A percentile compares a stretch with the other conserved stretches of the same genome.
These are phyloP conservation scores for Grigorovia yakushimaensis DNA, from an alignment of 805 yeast species.

Conservation along the genomic window DNA sequence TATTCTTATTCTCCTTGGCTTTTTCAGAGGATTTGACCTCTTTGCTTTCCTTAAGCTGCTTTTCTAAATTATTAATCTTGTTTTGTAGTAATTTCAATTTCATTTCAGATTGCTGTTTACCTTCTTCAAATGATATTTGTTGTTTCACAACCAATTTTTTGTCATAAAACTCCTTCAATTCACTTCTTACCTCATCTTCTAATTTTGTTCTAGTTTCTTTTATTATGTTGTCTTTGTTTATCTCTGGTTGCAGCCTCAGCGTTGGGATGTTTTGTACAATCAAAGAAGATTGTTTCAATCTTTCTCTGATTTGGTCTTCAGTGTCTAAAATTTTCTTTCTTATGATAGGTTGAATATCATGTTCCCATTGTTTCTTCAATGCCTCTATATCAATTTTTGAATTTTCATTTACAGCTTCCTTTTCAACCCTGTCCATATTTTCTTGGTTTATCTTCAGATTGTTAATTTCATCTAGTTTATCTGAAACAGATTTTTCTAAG, in stretches of 20 bases:
- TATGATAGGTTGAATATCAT: constrained; percentile 21
- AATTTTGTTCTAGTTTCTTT: background rate
- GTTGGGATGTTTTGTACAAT: constrained; percentile 44
- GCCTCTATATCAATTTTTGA: constrained; percentile 8
- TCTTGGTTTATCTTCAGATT: background rate
- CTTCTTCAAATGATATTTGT: constrained; percentile 17
- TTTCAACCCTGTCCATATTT: background rate
- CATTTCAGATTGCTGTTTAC: constrained; percentile 14
- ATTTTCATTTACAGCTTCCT: background rate
- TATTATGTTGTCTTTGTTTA: background rate
- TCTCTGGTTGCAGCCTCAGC: constrained; percentile 32
- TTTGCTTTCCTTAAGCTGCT: background rate
- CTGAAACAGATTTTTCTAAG: constrained; percentile 14
- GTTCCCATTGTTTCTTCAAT: constrained; percentile 29
- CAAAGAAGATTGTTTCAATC: constrained; percentile 26
- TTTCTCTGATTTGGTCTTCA: constrained; percentile 36
- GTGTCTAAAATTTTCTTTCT: constrained; percentile 29
- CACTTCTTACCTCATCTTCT: constrained; percentile 12
- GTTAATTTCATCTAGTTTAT: background rate
- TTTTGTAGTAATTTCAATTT: constrained; percentile 22
- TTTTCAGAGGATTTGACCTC: background rate
- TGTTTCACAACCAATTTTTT: constrained; percentile 6
- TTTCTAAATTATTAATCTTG: constrained; percentile 22
- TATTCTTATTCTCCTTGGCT: background rate
- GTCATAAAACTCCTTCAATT: constrained; percentile 7